Evolutionary conservation across 441 rosid species (phyloP), one percentile per base, ranked within the genome.

Genomic region (Heliophila coronopifolia): DNA sequence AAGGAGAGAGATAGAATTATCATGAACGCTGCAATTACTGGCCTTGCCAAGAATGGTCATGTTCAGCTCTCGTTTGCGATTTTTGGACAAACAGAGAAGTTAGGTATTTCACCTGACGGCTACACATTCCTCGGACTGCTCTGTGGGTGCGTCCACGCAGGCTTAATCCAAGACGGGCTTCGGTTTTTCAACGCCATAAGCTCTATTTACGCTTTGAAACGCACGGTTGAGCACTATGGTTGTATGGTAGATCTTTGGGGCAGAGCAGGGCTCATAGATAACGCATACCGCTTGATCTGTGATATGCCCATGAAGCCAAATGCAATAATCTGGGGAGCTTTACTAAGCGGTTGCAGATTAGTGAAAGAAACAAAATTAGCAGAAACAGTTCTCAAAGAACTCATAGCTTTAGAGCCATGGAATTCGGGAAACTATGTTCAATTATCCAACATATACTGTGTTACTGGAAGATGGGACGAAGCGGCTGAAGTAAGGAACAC

Each of bases 401-500:
- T 80, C 43, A 61, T 77, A 2, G 44, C 58, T 15, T 62, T 80
- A 1, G 84, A 73, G 52, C 81, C 84, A 37, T 55, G 63, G 66
- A 59, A 75, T 45, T 38, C 73, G 1, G 83, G 84, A 15, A 77
- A 80, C 48, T 73, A 70, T 50, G 48, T 74, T 46, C 67, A 73
- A 30, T 42, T 77, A 59, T 79, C 81, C 4, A 68, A 70, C 54
- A 64, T 71, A 38, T 78, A 77, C 63, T 72, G 79, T 13, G 77
- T 71, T 1, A 37, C 6, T 23, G 41, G 64, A 13, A 61, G 97
- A 55, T 86, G 95, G 97, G 63, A 47, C 20, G 95, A 89, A 28
- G 95, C 83, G 32, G 83, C 85, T 39, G 74, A 72, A 43, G 85
- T 84, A 38, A 81, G 94, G 70, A 71, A 77, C 47, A 74, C 70